phyloP scores from a whole-genome alignment of 345 rosid species.

The Eucalyptus tenuipes region DNA sequence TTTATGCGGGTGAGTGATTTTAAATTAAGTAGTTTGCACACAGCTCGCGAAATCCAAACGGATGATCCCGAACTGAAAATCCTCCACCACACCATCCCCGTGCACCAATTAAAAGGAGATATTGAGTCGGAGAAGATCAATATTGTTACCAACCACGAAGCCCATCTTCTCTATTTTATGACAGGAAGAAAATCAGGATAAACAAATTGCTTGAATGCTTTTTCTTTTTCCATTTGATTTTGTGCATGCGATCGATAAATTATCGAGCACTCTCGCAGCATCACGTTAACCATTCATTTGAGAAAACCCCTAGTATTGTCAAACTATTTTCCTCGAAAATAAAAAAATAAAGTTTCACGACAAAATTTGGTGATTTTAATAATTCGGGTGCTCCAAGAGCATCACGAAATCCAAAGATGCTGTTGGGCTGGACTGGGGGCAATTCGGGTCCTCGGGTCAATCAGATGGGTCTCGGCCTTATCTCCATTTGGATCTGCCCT shows the following conservation, averaged over 20 bases:
- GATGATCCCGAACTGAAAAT: no score
- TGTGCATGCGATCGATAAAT: background rate
- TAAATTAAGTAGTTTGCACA: background rate
- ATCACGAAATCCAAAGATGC: background rate
- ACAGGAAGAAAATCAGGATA: no score
- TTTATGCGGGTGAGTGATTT: accelerated
- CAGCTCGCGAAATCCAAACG: no score
- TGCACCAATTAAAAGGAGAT: background rate
- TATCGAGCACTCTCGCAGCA: background rate
- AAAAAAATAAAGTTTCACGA: background rate
- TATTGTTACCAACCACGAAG: no score
- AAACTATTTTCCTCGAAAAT: background rate
- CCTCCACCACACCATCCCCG: no score
- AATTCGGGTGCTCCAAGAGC: background rate
- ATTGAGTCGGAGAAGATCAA: no score
- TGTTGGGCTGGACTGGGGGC: background rate
- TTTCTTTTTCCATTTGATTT: background rate
- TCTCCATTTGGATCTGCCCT: background rate
- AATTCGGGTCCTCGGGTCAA: background rate
- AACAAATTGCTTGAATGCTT: no score
- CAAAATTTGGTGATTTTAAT: background rate
- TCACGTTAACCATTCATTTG: background rate
- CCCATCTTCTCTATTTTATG: no score
- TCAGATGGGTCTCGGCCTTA: background rate
- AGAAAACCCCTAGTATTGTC: background rate